Base-by-base conservation (phyloP, 2,329 filamentous ascomycete genomes). In the Didymella segeticola region DNA sequence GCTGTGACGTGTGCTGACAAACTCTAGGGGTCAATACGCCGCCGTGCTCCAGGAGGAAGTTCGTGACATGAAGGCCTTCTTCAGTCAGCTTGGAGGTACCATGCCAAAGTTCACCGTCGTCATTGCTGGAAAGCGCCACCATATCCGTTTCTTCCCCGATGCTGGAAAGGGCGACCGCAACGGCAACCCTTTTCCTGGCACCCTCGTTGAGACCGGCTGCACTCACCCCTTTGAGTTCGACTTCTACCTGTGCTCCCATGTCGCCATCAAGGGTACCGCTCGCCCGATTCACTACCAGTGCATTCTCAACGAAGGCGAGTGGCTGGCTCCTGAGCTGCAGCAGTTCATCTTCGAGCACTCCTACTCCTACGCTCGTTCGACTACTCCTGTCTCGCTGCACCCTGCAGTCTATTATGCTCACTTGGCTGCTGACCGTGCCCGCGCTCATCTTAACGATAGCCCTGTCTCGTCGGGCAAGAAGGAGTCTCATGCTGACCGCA, bases 331-430 rank as follows among this genome's bases (percentile, higher is more conserved):
- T 34, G 82, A 88, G 2, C 80, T 99, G 0, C 90, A 96, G 67
- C 87, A 88, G 50, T 89, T 98, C 84, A 89, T 98, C 19, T 98
- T 98, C 66, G 89, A 96, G 62, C 92, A 97, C 59, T 96, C 89
- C 37, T 99, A 96, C 75, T 91, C 96, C 50, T 99, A 96, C 69
- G 88, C 89, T 49, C 86, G 95, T 14, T 95, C 93, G 0, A 98
- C 93, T 0, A 98, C 93, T 0, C 91, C 95, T 0, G 93, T 99
- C 0, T 97, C 93, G 0, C 76, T 95, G 0, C 90, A 84, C 61
- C 95, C 95, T 0, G 92, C 95, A 0, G 89, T 98, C 0, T 99
- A 99, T 81, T 99, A 99, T 64, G 92, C 96, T 0, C 95, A 99
- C 75, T 77, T 99, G 59, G 92, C 93, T 27, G 89, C 91, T 8